Evolutionary conservation across 148 eudicot genomes (phyloP), one percentile per base, ranked within the genome.

Genomic region (Diospyros lotus): DNA sequence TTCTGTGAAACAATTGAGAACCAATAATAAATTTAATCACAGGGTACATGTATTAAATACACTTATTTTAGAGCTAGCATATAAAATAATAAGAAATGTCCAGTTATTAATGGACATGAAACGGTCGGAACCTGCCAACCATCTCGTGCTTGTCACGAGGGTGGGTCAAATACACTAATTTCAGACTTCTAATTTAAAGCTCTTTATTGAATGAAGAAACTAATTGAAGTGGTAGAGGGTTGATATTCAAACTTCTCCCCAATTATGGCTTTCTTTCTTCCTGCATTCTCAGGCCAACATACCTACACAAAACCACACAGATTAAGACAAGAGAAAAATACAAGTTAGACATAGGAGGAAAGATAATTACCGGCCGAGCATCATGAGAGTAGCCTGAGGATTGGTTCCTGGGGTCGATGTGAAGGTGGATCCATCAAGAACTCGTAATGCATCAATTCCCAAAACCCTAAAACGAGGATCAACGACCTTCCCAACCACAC

Each of bases 381-480:
- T 77, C 71, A 77, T 38, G 14, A 71, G 53, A 9, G 79, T 77
- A 9, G 79, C 74, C 58, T 77, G 79, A 42, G 80, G 80, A 13
- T 77, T 77, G 44, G 80, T 77, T 41, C 80, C 80, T 4, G 80
- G 75, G 0, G 80, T 71, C 70, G 14, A 15, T 0, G 18, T 64
- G 48, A 71, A 77, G 1, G 71, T 71, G 14, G 80, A 77, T 9
- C 75, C 75, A 63, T 77, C 79, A 5, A 71, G 69, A 18, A 77
- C 63, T 41, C 79, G 63, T 13, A 77, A 48, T 17, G 69, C 48
- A 15, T 77, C 64, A 40, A 77, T 39, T 4, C 79, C 75, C 9
- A 71, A 28, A 46, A 63, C 79, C 41, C 48, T 77, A 17, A 77
- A 63, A 70, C 18, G 12, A 6, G 43, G 13, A 28, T 77, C 79